phyloP scores from a whole-genome alignment of 768 basidiomycete genomes.

The Boletus huronensis region DNA sequence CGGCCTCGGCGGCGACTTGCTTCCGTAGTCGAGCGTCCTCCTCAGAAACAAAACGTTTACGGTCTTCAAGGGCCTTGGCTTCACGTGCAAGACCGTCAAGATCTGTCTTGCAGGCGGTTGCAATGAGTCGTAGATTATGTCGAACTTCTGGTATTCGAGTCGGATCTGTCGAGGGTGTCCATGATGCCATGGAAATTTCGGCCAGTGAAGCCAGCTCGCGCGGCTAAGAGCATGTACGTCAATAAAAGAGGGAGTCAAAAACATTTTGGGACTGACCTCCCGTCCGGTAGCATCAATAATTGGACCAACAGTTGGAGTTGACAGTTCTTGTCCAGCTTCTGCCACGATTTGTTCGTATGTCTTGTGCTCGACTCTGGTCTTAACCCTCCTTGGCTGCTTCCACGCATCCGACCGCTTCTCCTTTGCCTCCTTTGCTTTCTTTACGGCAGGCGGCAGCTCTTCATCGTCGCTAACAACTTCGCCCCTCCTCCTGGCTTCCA shows the following conservation, averaged over 20 bases:
- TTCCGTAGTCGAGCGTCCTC: slow-evolving; percentile 72
- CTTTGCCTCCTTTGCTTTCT: slow-evolving; percentile 50
- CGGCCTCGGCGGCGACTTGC: slow-evolving; percentile 72
- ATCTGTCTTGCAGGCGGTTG: slow-evolving; percentile 76
- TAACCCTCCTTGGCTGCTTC: slow-evolving; percentile 84
- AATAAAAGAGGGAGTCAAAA: slow-evolving; percentile 1
- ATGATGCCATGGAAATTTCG: slow-evolving; percentile 68
- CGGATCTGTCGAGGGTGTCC: slow-evolving; percentile 85
- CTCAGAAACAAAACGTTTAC: slow-evolving; percentile 63
- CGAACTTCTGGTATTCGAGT: slow-evolving; percentile 95
- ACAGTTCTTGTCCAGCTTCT: slow-evolving; percentile 67
- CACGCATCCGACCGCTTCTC: slow-evolving; percentile 72
- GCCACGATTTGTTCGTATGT: slow-evolving; percentile 95
- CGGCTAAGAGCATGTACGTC: slow-evolving; percentile 45
- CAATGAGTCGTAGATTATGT: slow-evolving; percentile 88
- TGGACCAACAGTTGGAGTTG: slow-evolving; percentile 62
- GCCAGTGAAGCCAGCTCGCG: slow-evolving; percentile 84
- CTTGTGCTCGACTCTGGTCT: slow-evolving; percentile 87
- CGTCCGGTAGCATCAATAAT: slow-evolving; percentile 96
- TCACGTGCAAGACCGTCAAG: slow-evolving; percentile 88
- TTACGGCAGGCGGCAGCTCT: slow-evolving; percentile 22
- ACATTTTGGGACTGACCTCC: slow-evolving; percentile 53
- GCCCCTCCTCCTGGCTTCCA: slow-evolving; percentile 73
- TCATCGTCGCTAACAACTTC: slow-evolving; percentile 76
- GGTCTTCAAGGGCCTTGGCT: slow-evolving; percentile 77